Evolutionary conservation across 345 rosid genomes (phyloP).

Genomic region (Streptanthus diversifolius): DNA sequence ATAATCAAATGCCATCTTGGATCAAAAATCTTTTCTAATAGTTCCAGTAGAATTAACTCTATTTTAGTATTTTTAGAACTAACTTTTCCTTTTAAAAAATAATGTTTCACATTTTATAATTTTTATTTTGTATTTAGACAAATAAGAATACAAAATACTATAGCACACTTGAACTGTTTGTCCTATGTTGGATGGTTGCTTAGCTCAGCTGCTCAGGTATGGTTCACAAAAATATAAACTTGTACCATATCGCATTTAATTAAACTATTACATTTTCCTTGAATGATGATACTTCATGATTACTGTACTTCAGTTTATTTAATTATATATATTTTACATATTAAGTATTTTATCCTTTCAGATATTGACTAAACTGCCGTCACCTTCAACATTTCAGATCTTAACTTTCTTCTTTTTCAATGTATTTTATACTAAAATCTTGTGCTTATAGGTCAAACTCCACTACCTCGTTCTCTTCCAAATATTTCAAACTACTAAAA

Average conservation of each 20-base stretch:
- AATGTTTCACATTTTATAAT: neutral
- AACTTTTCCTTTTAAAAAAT: neutral
- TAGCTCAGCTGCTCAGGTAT: neutral
- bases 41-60: too few species aligned
- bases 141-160: neutral
- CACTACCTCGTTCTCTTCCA: slow-evolving; percentile 25
- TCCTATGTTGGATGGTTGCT: neutral
- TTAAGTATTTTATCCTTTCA: slow-evolving; percentile 10
- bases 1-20: neutral
- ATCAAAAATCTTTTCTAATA: neutral
- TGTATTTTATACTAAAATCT: slow-evolving; percentile 6
- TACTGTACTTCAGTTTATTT: neutral
- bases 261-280: neutral
- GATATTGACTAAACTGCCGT: slow-evolving; percentile 25
- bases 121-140: neutral
- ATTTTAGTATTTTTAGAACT: neutral
- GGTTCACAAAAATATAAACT: neutral
- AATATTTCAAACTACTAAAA: slow-evolving; percentile 5
- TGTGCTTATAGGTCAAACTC: slow-evolving; percentile 31
- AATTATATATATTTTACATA: neutral
- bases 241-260: neutral
- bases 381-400: slow-evolving; percentile 15
- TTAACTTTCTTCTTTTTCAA: neutral
- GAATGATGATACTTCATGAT: neutral
- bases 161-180: neutral